Base-by-base conservation (phyloP, 1,284 basidiomycete species). In the Leccinum fallax region DNA sequence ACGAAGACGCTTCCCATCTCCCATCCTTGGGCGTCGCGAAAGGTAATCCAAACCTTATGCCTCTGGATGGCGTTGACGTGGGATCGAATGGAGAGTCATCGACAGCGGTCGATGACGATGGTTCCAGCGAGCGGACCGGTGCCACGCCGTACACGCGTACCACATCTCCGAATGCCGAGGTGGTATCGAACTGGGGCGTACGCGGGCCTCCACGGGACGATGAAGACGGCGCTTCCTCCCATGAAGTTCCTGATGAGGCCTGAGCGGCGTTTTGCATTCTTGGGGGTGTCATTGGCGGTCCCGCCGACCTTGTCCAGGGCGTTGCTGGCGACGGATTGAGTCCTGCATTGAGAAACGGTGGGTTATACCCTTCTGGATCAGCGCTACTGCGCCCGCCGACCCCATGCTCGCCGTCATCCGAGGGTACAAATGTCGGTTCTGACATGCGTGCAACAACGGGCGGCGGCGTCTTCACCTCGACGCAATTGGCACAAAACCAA, bases 1-100 rank as follows among this genome's bases (percentile, higher is more conserved):
- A 70, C 3, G 59, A 43, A 36, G 61, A 48, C 26, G 60, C 57
- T 3, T 78, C 71, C 82, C 83, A 83, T 43, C 76, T 65, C 38
- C 74, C 78, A 53, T 78, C 79, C 70, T 86, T 89, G 13, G 88
- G 88, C 16, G 87, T 88, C 34, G 81, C 78, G 63, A 87, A 86
- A 5, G 81, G 75, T 6, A 76, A 77, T 30, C 80, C 79, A 63
- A 89, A 83, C 67, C 78, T 83, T 66, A 89, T 84, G 4, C 89
- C 88, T 55, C 89, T 79, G 21, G 89, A 90, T 2, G 89, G 89
- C 5, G 89, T 91, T 21, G 88, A 88, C 19, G 85, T 85, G 8
- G 89, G 89, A 72, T 91, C 89, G 67, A 89, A 91, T 4, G 83
- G 80, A 5, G 80, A 75, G 56, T 85, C 85, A 32, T 86, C 82